These are phyloP conservation scores for Globisporangium okanoganense DNA, from an alignment of 352 stramenopile species.

Conservation along the genomic window DNA sequence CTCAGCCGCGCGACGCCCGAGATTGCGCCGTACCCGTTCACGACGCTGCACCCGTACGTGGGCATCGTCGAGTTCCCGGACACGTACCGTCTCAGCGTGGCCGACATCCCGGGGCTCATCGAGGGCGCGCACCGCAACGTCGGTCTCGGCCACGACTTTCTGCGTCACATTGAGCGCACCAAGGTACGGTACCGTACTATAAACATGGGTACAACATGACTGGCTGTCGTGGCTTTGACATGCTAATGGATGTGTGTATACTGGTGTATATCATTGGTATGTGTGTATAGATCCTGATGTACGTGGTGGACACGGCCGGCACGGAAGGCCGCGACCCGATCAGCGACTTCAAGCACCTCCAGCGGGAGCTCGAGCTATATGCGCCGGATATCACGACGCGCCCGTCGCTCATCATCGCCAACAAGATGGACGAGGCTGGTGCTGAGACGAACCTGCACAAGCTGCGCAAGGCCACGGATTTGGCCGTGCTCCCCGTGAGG, in stretches of 20 bases:
- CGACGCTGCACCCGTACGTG: conserved; percentile 95
- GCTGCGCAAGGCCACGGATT: conserved; percentile 61
- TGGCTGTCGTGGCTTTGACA: background rate
- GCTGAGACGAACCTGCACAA: conserved; percentile 80
- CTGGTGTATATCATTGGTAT: too few species aligned
- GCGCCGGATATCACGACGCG: conserved; percentile 81
- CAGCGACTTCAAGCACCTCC: conserved; percentile 71
- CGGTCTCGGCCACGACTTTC: conserved; percentile 98
- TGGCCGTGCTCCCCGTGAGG: conserved; percentile 80
- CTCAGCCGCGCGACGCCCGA: conserved; percentile 92
- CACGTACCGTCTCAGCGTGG: conserved; percentile 89
- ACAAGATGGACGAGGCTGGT: conserved; percentile 87
- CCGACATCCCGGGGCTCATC: conserved; percentile 88
- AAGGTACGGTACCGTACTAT: conserved; percentile 56
- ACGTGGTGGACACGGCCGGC: conserved; percentile 80
- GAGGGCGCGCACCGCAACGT: conserved; percentile 93
- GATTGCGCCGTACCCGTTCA: conserved; percentile 98
- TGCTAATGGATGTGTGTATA: background rate
- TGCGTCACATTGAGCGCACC: conserved; percentile 98
- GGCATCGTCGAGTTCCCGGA: conserved; percentile 95
- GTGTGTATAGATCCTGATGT: conserved; percentile 66
- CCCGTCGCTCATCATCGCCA: conserved; percentile 82
- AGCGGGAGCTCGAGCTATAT: conserved; percentile 85
- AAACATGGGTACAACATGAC: background rate
- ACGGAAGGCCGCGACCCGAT: conserved; percentile 78